These are phyloP conservation scores for Exserohilum turcica DNA, from an alignment of 2,329 filamentous ascomycete genomes.

Conservation along the genomic window DNA sequence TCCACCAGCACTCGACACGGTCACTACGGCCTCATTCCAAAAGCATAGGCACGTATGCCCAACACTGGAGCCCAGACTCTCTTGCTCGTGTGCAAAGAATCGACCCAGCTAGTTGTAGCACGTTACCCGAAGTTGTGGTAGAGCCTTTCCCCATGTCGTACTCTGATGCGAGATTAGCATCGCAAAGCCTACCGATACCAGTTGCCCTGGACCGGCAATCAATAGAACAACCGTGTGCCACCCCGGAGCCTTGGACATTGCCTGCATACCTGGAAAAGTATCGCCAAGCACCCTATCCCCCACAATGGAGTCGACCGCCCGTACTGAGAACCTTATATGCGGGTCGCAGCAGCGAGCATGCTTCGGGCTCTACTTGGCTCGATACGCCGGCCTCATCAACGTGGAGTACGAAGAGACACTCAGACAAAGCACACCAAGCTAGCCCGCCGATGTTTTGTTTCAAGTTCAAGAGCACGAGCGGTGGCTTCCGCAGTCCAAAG, in stretches of 20 bases:
- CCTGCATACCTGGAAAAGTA: slow-evolving; percentile 36
- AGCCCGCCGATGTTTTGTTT: slow-evolving; percentile 28
- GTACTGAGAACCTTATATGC: slow-evolving; percentile 31
- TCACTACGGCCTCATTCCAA: slow-evolving; percentile 14
- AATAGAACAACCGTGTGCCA: slow-evolving; percentile 2
- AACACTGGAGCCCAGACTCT: slow-evolving; percentile 24
- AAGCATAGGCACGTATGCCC: slow-evolving; percentile 19
- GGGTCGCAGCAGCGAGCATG: slow-evolving; percentile 9
- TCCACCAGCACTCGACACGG: slow-evolving; percentile 9
- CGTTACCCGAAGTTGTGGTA: slow-evolving; percentile 22
- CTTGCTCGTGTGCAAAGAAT: slow-evolving; percentile 8
- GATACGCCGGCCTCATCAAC: slow-evolving; percentile 26
- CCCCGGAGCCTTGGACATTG: slow-evolving; percentile 19
- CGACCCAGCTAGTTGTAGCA: slow-evolving; percentile 10
- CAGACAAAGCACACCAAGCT: slow-evolving; percentile 18
- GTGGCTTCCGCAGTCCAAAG: slow-evolving; percentile 32
- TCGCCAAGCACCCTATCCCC: slow-evolving; percentile 38
- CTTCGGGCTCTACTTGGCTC: slow-evolving; percentile 31
- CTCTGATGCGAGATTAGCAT: slow-evolving; percentile 8
- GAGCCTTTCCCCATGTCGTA: slow-evolving; percentile 1
- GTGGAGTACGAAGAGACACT: slow-evolving; percentile 31
- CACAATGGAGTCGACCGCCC: slow-evolving; percentile 37
- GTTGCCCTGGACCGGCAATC: slow-evolving; percentile 10
- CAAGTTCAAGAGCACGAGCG: slow-evolving; percentile 31
- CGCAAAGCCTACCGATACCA: slow-evolving; percentile 18